Evolutionary conservation across 495 filamentous ascomycete genomes (phyloP).

Genomic region (Tuber indicum): DNA sequence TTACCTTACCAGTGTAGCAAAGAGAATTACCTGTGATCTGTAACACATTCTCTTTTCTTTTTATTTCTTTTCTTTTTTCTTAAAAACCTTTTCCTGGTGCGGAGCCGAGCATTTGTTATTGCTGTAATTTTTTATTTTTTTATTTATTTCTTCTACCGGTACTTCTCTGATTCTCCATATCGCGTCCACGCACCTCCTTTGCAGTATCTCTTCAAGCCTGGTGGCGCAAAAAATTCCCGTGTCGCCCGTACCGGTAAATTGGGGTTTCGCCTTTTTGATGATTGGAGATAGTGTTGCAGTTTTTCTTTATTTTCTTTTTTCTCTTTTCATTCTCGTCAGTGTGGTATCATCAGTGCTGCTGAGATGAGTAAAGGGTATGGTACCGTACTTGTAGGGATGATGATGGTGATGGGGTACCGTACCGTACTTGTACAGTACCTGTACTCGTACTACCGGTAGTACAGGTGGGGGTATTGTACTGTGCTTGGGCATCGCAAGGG

Average conservation of each 20-base stretch:
- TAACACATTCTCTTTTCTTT: neutral
- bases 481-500: neutral
- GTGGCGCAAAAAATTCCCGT: neutral
- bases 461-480: too few relatives aligned
- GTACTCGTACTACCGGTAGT: neutral
- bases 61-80: conserved; percentile 9
- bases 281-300: neutral
- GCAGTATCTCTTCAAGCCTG: neutral
- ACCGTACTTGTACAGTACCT: neutral
- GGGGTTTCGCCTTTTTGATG: neutral
- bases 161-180: neutral
- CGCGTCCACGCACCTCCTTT: neutral
- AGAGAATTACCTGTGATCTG: neutral
- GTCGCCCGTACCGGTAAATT: neutral
- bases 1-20: neutral
- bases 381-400: neutral
- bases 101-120: neutral
- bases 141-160: neutral
- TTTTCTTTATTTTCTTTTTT: neutral
- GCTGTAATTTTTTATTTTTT: neutral
- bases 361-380: neutral
- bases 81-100: neutral
- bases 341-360: neutral
- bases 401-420: neutral
- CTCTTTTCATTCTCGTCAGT: neutral